A percentile compares a stretch with the other conserved stretches of the same genome.
Evolutionary conservation across 1,139 yeast genomes (phyloP).

Genomic region (Kodamaea plutei): DNA sequence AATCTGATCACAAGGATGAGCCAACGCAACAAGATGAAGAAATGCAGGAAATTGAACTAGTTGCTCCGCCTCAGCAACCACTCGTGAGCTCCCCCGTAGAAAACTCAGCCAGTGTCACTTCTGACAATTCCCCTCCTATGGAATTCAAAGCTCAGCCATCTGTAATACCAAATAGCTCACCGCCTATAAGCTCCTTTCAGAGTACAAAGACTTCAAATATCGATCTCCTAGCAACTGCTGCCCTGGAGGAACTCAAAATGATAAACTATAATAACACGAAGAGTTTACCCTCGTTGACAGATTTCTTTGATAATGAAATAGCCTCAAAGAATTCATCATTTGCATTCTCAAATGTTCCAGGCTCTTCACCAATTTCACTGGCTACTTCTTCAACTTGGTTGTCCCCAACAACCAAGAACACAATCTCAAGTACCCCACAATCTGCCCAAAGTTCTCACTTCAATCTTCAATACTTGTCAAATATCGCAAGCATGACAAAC

Average conservation of each 20-base stretch:
- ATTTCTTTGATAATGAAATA: slow-evolving; percentile 38
- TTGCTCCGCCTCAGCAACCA: neutral
- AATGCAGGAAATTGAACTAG: slow-evolving; percentile 1
- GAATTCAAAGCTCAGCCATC: slow-evolving; percentile 8
- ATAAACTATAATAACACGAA: slow-evolving; percentile 45
- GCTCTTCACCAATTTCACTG: slow-evolving; percentile 1
- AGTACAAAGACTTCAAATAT: slow-evolving; percentile 49
- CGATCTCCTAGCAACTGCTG: slow-evolving; percentile 76
- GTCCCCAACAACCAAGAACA: slow-evolving; percentile 6
- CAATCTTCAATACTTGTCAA: slow-evolving; percentile 22
- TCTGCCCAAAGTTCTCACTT: slow-evolving; percentile 8
- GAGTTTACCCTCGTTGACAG: slow-evolving; percentile 63
- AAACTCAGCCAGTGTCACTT: too few relatives aligned
- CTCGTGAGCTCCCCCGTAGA: neutral
- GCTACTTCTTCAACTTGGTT: slow-evolving; percentile 7
- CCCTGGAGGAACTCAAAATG: slow-evolving; percentile 67
- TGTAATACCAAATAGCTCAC: slow-evolving; percentile 1
- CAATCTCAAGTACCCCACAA: too few relatives aligned
- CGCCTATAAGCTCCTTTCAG: too few relatives aligned
- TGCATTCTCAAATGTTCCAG: slow-evolving; percentile 7
- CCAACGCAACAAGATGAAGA: slow-evolving; percentile 1
- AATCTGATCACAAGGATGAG: neutral
- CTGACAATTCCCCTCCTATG: slow-evolving; percentile 9
- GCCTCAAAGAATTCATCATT: slow-evolving; percentile 2
- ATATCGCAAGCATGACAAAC: slow-evolving; percentile 14